Evolutionary conservation across 2,329 filamentous ascomycete species (phyloP), one percentile per base, ranked within the genome.

Genomic region (Lachnellula arida): DNA sequence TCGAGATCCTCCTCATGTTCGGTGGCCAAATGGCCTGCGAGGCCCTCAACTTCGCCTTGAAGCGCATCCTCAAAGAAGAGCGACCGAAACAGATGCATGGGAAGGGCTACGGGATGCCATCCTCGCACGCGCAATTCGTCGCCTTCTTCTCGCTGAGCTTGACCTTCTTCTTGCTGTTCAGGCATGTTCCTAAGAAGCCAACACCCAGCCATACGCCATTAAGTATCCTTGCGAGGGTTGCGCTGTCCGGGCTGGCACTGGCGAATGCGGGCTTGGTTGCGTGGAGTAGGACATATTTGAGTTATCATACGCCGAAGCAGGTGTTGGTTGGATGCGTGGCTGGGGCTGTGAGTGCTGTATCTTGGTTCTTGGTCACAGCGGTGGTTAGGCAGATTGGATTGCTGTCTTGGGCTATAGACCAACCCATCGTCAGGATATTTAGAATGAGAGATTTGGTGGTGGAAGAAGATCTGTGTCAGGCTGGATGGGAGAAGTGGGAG

Each of bases 101-200:
- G 54, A 96, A 96, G 72, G 94, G 94, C 61, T 99, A 99, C 70
- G 95, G 94, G 65, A 99, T 99, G 95, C 94, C 94, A 11, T 86
- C 83, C 7, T 97, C 92, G 39, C 94, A 99, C 74, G 89, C 94
- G 8, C 94, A 99, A 75, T 99, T 97, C 71, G 88, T 93, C 59
- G 82, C 88, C 54, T 99, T 91, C 77, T 97, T 96, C 81, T 87
- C 90, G 56, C 76, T 96, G 55, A 94, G 89, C 60, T 75, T 97
- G 57, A 79, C 84, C 23, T 78, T 99, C 19, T 97, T 97, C 76
- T 80, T 99, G 46, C 80, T 96, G 46, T 76, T 92, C 58, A 83
- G 93, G 58, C 91, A 96, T 72, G 77, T 78, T 5, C 87, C 87
- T 54, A 78, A 69, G 69, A 75, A 64, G 55, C 54, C 64, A 7